These are phyloP conservation scores for Fusarium sp. DNA, from an alignment of 2,329 filamentous ascomycete species.

Conservation along the genomic window DNA sequence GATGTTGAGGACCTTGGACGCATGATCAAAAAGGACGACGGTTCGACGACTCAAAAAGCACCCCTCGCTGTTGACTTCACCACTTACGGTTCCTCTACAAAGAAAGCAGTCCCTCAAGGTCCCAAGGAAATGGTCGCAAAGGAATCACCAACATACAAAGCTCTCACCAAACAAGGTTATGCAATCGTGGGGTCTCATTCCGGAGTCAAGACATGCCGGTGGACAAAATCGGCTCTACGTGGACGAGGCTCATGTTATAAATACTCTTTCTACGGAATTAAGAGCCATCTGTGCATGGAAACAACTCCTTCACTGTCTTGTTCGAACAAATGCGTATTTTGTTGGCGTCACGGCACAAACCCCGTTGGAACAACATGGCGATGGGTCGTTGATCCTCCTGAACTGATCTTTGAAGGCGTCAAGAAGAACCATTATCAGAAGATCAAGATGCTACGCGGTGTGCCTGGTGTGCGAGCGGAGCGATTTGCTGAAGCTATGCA, in stretches of 20 bases:
- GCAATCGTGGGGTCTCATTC: constrained; percentile 95
- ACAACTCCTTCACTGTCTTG: constrained; percentile 95
- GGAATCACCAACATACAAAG: constrained; percentile 86
- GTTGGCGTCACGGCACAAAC: constrained; percentile 98
- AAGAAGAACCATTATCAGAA: constrained; percentile 95
- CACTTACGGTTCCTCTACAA: constrained; percentile 69
- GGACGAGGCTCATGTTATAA: constrained; percentile 98
- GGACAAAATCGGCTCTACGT: constrained; percentile 96
- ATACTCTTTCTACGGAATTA: constrained; percentile 96
- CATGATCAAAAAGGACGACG: constrained; percentile 64
- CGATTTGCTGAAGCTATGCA: constrained; percentile 92
- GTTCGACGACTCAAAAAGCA: constrained; percentile 47
- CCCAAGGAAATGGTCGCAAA: constrained; percentile 95
- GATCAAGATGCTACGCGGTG: constrained; percentile 95
- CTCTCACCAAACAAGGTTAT: constrained; percentile 96
- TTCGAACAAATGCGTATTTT: constrained; percentile 99
- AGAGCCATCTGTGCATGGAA: constrained; percentile 98
- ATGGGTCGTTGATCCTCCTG: constrained; percentile 92
- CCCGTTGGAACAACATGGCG: constrained; percentile 97
- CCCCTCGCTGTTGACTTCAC: constrained; percentile 89
- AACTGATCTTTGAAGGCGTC: constrained; percentile 89
- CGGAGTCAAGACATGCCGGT: constrained; percentile 96
- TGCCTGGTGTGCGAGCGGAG: constrained; percentile 91
- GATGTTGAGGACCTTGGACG: constrained; percentile 88
- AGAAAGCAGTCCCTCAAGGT: constrained; percentile 56